Base-by-base conservation (phyloP, 495 filamentous ascomycete species). In the Recurvomyces mirabilis region DNA sequence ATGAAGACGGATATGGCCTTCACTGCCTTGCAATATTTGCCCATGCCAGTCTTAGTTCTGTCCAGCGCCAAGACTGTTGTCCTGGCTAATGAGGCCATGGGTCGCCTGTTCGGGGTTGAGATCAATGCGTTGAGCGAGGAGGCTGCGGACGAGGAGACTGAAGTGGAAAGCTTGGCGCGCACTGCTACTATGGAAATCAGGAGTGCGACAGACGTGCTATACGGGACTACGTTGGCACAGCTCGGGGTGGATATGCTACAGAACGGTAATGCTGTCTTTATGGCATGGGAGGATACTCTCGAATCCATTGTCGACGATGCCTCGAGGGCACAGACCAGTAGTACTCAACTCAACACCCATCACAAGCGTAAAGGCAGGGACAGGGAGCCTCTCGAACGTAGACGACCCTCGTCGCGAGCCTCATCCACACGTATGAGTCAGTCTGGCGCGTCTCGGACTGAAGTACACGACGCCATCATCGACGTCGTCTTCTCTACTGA, bases 1-100 rank as follows among this genome's bases (percentile, higher is more conserved):
- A 15, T 23, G 4, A 46, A 37, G 36, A 23, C 46, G 5, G 56
- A 59, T 32, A 48, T 77, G 14, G 74, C 80, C 9, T 71, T 84
- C 42, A 69, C 77, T 1, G 72, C 45, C 2, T 60, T 84, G 55
- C 77, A 82, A 56, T 81, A 80, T 51, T 67, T 84, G 13, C 81
- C 80, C 1, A 74, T 78, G 18, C 81, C 81, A 2, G 53, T 82
- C 15, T 53, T 85, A 15, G 72, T 84, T 1, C 58, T 83, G 29
- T 74, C 71, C 14, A 68, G 65, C 26, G 39, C 70, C 32, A 84
- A 83, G 60, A 79, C 74, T 0, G 68, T 84, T 1, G 66, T 81
- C 4, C 55, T 84, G 14, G 79, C 79, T 7, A 84, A 84, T 56
- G 79, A 82, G 38, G 77, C 80, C 12, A 79, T 83, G 78, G 74